Evolutionary conservation across 2,329 filamentous ascomycete genomes (phyloP).

Genomic region (Colletotrichum godetiae): DNA sequence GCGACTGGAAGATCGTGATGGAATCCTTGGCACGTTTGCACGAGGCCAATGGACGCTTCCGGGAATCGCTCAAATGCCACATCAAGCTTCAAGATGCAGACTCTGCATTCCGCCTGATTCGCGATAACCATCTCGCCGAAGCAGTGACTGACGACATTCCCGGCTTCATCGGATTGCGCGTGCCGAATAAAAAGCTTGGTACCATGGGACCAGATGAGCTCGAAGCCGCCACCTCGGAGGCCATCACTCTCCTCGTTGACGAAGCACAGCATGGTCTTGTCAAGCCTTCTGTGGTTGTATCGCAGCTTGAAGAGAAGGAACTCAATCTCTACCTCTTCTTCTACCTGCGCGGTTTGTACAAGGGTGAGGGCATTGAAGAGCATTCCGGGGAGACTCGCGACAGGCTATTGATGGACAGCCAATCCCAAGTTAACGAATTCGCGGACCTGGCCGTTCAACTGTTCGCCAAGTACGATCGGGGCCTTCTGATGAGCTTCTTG

Average conservation of each 20-base stretch:
- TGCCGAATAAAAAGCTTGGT: conserved; percentile 76
- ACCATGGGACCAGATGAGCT: conserved; percentile 77
- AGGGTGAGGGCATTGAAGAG: conserved; percentile 73
- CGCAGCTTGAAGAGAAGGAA: conserved; percentile 77
- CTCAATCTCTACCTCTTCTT: conserved; percentile 87
- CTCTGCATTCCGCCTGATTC: conserved; percentile 85
- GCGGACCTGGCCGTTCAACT: conserved; percentile 88
- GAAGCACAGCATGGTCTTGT: conserved; percentile 93
- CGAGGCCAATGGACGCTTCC: conserved; percentile 81
- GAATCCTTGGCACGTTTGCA: conserved; percentile 87
- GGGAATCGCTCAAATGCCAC: conserved; percentile 88
- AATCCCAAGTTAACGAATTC: conserved; percentile 83
- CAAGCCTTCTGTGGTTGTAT: conserved; percentile 79
- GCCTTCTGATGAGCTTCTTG: conserved; percentile 87
- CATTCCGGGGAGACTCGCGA: conserved; percentile 65
- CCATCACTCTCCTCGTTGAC: conserved; percentile 86
- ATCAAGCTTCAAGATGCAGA: conserved; percentile 94
- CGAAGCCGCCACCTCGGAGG: conserved; percentile 83
- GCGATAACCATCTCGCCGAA: conserved; percentile 89
- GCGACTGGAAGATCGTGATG: conserved; percentile 92
- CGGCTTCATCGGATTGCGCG: conserved; percentile 87
- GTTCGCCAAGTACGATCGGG: conserved; percentile 85
- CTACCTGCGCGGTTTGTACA: conserved; percentile 90
- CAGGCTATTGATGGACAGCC: conserved; percentile 67
- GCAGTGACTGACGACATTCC: conserved; percentile 91